A percentile compares a stretch with the other conserved stretches of the same genome.
Conservation (phyloP, 148 eudicot genomes). For the Arctostaphylos glauca region DNA sequence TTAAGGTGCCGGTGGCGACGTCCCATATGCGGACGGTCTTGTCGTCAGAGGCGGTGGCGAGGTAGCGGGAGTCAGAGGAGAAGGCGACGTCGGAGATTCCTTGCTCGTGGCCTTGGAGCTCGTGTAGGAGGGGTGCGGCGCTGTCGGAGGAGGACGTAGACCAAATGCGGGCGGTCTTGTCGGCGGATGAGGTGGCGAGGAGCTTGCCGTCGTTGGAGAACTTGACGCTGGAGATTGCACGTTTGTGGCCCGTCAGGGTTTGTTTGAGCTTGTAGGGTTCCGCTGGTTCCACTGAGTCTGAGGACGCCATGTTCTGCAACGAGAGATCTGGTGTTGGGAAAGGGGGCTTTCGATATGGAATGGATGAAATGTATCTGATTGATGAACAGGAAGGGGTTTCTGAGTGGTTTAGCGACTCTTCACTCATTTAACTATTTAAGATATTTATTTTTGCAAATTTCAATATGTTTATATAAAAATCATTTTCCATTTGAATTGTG, state of each 20-base stretch:
- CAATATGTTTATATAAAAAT: too few relatives aligned
- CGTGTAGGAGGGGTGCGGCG: conserved; percentile 23
- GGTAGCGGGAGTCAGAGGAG: conserved; percentile 67
- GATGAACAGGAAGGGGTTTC: too few relatives aligned
- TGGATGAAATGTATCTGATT: too few relatives aligned
- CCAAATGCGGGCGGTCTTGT: conserved; percentile 56
- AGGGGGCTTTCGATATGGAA: background rate
- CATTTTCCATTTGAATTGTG: too few relatives aligned
- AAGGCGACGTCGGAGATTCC: conserved; percentile 91
- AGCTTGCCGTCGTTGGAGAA: conserved; percentile 74
- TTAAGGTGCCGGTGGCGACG: conserved; percentile 39
- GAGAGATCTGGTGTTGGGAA: background rate
- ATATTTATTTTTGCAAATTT: too few relatives aligned
- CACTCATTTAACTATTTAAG: too few relatives aligned
- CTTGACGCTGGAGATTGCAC: conserved; percentile 70
- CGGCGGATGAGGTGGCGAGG: conserved; percentile 86
- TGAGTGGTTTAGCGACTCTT: too few relatives aligned
- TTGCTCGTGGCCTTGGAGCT: conserved; percentile 60
- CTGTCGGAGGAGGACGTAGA: conserved; percentile 33
- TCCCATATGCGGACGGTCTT: conserved; percentile 69
- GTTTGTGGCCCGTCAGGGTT: conserved; percentile 79
- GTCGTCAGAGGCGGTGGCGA: conserved; percentile 90
- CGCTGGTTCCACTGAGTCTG: conserved; percentile 29
- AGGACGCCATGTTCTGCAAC: conserved; percentile 22
- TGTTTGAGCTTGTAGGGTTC: conserved; percentile 66